Percentiles rank a stretch among this genome's conserved stretches.
Conservation (phyloP, 169 alveolate species). For the Plasmodium knowlesi region DNA sequence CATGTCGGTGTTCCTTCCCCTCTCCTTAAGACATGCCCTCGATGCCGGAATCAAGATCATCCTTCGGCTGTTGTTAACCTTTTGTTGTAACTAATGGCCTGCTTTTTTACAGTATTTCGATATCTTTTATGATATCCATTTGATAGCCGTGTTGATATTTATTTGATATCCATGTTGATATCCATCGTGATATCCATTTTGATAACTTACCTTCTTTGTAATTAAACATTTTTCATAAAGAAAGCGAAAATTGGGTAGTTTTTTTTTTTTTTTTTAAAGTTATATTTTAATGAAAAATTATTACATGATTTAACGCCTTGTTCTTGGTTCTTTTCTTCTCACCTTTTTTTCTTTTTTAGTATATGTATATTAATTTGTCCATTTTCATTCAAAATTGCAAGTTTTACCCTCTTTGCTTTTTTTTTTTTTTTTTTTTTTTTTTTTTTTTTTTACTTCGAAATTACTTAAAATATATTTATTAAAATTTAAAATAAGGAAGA, state of each 20-base stretch:
- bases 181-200: background rate
- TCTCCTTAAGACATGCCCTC: constrained; percentile 42
- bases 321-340: constrained; percentile 6
- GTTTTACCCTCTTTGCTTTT: background rate
- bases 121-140: background rate
- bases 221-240: constrained; percentile 45
- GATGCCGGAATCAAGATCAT: constrained; percentile 57
- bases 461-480: constrained; percentile 40
- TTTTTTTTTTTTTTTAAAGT: background rate
- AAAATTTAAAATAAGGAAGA: constrained; percentile 15
- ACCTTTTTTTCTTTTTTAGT: constrained; percentile 66
- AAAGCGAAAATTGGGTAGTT: constrained; percentile 3
- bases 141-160: background rate
- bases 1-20: background rate
- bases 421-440: constrained; percentile 23
- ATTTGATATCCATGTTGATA: background rate
- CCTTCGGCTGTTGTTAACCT: constrained; percentile 61
- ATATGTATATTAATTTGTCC: constrained; percentile 60
- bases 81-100: constrained; percentile 42
- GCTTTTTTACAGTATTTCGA: constrained; percentile 61
- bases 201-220: background rate
- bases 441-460: constrained; percentile 17
- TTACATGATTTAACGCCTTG: constrained; percentile 51
- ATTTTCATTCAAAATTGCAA: constrained; percentile 39
- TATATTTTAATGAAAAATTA: constrained; percentile 39